Base-by-base conservation (phyloP, 176 grass and related monocot genomes). In the Miscanthus lutarioriparius region DNA sequence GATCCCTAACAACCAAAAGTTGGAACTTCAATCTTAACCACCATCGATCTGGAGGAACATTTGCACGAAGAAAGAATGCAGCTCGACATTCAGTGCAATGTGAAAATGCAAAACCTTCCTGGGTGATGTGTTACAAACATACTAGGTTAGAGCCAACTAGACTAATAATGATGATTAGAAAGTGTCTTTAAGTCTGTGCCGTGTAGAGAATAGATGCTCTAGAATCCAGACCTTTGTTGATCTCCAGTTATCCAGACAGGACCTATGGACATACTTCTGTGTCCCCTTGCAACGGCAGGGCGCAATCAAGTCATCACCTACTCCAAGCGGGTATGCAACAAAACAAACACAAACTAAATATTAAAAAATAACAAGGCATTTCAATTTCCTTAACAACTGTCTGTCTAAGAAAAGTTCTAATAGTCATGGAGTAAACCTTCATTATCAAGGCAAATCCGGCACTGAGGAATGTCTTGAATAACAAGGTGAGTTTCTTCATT, bases 101-200 rank as follows among this genome's bases (percentile, higher is more conserved):
- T 90, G 96, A 90, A 93, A 98, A 98, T 65, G 96, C 96, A 98
- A 93, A 98, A 79, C 96, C 96, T 95, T 98, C 96, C 96, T 98
- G 91, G 44, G 28, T 45, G 6, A 79, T 59, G 78, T 64, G 83
- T 75, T 86, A 71, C 11, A 86, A 67, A 83, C 2, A 56, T 75
- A 85, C 75, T 75, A 20, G 33, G 59, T 79, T 64, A 82, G 72
- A 62, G 28, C 19, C 28, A 82, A 73, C 26, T 79, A 41, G 78
- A 20, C 10, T 48, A 69, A 71, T 22, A 40, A 70, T 83, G 56
- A 61, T 23, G 56, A 61, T 61, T 25, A 10, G 56, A n/a, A 38
- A 61, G 26, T 33, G 5, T 72, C 10, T 78, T 56, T 37, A 86
- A 72, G 5, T 73, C 27, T 19, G 45, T 67, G 44, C 10, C 9